Percentiles rank a stretch among this genome's conserved stretches.
Conservation (phyloP, 2,329 filamentous ascomycete species). For the Stromatinia cepivora region DNA sequence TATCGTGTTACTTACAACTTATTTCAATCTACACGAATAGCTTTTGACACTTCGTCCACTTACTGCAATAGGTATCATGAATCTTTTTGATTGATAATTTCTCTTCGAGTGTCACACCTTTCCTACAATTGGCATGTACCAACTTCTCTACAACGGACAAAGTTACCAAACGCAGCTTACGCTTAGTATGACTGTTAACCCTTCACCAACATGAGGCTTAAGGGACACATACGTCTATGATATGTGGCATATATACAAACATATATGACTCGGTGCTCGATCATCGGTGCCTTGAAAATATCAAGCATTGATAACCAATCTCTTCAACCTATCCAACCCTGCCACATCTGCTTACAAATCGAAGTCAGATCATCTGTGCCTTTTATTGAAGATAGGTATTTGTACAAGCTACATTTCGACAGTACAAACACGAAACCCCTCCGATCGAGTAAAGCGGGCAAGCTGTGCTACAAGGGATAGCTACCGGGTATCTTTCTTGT, state of each 20-base stretch:
- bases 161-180: constrained; percentile 12
- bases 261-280: constrained; percentile 1
- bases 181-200: constrained; percentile 4
- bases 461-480: constrained; percentile 3
- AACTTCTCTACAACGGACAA: background rate
- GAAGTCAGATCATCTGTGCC: background rate
- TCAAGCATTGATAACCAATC: constrained; percentile 11
- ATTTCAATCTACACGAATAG: constrained; percentile 4
- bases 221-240: constrained; percentile 1
- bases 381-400: background rate
- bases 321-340: constrained; percentile 11
- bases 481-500: constrained; percentile 3
- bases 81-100: background rate
- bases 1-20: constrained; percentile 9
- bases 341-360: constrained; percentile 15
- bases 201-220: background rate
- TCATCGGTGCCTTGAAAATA: constrained; percentile 2
- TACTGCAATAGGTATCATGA: background rate
- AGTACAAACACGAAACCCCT: background rate
- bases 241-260: background rate
- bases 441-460: constrained; percentile 5
- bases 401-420: background rate
- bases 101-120: background rate
- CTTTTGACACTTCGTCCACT: background rate
- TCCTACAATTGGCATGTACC: background rate